Conservation (phyloP, 306 rosid species). For the Quercus parvula region DNA sequence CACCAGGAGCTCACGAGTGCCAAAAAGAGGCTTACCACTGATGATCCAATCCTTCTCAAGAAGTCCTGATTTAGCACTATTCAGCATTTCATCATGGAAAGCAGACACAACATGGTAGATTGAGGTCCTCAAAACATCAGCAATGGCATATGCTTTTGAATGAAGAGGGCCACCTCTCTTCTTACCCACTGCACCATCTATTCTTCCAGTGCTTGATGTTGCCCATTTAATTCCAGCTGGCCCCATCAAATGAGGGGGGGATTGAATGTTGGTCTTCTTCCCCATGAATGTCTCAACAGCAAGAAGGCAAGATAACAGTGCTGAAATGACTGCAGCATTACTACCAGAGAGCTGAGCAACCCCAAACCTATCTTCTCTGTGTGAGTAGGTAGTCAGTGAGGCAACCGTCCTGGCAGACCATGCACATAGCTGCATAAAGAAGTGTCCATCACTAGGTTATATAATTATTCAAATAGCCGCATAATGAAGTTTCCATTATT, state of each 20-base stretch:
- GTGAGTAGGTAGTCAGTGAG: conserved; percentile 73
- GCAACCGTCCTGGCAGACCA: conserved; percentile 82
- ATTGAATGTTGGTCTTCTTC: conserved; percentile 71
- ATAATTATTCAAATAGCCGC: not conserved
- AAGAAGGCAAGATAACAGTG: conserved; percentile 81
- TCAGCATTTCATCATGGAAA: conserved; percentile 77
- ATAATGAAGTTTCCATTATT: not conserved
- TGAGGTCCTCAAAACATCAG: conserved; percentile 75
- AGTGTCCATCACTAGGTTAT: not conserved
- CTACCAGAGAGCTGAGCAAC: conserved; percentile 91
- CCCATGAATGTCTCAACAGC: conserved; percentile 90
- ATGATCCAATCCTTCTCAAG: conserved; percentile 87
- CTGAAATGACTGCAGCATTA: conserved; percentile 70
- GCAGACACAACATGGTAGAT: conserved; percentile 76
- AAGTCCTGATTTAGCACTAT: conserved; percentile 67
- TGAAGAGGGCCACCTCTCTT: conserved; percentile 60
- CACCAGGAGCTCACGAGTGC: conserved; percentile 58
- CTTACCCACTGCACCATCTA: conserved; percentile 48
- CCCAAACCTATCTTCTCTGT: conserved; percentile 69
- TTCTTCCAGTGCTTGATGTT: conserved; percentile 52
- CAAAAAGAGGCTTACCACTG: conserved; percentile 48
- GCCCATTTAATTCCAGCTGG: conserved; percentile 83
- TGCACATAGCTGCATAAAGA: conserved; percentile 52
- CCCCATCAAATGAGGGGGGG: conserved; percentile 60
- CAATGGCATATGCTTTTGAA: conserved; percentile 78